phyloP scores from a whole-genome alignment of 495 filamentous ascomycete species.

The Aspergillus mulundensis region DNA sequence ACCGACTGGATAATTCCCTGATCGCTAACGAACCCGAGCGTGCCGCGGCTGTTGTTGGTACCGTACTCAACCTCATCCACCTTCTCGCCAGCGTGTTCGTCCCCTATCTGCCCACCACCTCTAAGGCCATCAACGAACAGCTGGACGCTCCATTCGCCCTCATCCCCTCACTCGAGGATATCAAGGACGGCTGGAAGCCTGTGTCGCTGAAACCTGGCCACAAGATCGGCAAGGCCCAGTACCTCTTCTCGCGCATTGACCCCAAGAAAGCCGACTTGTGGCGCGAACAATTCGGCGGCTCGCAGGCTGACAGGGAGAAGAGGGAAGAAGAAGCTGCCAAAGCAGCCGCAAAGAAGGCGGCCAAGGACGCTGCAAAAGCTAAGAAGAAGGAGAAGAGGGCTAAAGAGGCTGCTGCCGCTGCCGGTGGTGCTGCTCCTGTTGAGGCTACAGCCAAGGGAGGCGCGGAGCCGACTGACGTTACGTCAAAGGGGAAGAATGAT shows the following conservation, averaged over 20 bases:
- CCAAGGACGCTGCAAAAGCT: conserved; percentile 19
- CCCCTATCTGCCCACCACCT: conserved; percentile 84
- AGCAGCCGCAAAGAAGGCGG: conserved; percentile 52
- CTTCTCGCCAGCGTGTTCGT: conserved; percentile 71
- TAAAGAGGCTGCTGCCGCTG: conserved; percentile 41
- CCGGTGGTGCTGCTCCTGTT: conserved; percentile 25
- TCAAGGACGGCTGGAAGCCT: conserved; percentile 55
- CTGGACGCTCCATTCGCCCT: conserved; percentile 57
- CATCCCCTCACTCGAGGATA: conserved; percentile 55
- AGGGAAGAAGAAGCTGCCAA: conserved; percentile 61
- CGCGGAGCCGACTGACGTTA: conserved; percentile 22
- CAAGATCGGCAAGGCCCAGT: conserved; percentile 73
- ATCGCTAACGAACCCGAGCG: conserved; percentile 68
- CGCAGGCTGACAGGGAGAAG: conserved; percentile 55
- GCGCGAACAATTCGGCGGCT: conserved; percentile 76
- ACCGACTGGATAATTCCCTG: conserved; percentile 76
- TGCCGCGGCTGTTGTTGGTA: conserved; percentile 72
- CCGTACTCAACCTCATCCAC: conserved; percentile 76
- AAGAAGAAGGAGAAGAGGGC: conserved; percentile 25
- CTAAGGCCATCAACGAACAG: conserved; percentile 68
- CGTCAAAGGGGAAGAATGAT: conserved; percentile 22
- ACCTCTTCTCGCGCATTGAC: conserved; percentile 82
- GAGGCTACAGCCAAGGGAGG: conserved; percentile 37
- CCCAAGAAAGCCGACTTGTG: conserved; percentile 78
- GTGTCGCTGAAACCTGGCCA: conserved; percentile 64